Percentiles rank a stretch among this genome's conserved stretches.
These are phyloP conservation scores for Salix brachista DNA, from an alignment of 345 rosid species.

Conservation along the genomic window DNA sequence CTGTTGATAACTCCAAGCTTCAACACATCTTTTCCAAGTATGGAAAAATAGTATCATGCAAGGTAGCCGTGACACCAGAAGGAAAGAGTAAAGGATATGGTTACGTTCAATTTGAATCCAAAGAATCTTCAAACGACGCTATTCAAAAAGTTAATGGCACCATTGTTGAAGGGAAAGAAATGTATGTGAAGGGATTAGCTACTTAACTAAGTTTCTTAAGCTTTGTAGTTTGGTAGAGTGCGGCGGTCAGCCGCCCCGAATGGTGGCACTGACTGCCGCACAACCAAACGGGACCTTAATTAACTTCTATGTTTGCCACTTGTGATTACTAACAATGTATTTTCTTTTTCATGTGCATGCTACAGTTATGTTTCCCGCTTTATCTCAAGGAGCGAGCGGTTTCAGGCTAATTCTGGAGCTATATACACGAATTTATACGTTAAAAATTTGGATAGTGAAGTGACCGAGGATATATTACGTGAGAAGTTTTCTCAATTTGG, in stretches of 20 bases:
- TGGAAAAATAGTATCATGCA: slow-evolving; percentile 61
- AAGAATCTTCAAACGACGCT: slow-evolving; percentile 62
- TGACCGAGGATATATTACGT: slow-evolving; percentile 47
- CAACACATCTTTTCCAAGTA: slow-evolving; percentile 51
- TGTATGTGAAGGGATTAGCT: slow-evolving; percentile 33
- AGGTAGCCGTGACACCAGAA: slow-evolving; percentile 55
- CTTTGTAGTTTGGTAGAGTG: too few species aligned
- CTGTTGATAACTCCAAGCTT: slow-evolving; percentile 41
- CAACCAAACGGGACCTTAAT: neutral
- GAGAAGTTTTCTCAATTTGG: slow-evolving; percentile 63
- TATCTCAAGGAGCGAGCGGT: slow-evolving; percentile 54
- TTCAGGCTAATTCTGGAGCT: slow-evolving; percentile 40
- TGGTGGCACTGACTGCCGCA: too few species aligned
- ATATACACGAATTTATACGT: slow-evolving; percentile 64
- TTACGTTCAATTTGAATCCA: slow-evolving; percentile 58
- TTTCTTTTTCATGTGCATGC: neutral
- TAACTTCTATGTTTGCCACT: neutral
- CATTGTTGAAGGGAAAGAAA: slow-evolving; percentile 43
- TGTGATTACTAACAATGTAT: too few species aligned
- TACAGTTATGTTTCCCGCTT: slow-evolving; percentile 60
- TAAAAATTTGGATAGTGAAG: slow-evolving; percentile 55
- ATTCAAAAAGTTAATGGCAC: slow-evolving; percentile 52
- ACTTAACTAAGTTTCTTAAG: too few species aligned
- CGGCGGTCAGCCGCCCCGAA: too few species aligned
- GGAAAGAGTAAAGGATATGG: slow-evolving; percentile 74